These are phyloP conservation scores for Cenchrus purpureus DNA, from an alignment of 176 grass and related monocot species.

Conservation along the genomic window DNA sequence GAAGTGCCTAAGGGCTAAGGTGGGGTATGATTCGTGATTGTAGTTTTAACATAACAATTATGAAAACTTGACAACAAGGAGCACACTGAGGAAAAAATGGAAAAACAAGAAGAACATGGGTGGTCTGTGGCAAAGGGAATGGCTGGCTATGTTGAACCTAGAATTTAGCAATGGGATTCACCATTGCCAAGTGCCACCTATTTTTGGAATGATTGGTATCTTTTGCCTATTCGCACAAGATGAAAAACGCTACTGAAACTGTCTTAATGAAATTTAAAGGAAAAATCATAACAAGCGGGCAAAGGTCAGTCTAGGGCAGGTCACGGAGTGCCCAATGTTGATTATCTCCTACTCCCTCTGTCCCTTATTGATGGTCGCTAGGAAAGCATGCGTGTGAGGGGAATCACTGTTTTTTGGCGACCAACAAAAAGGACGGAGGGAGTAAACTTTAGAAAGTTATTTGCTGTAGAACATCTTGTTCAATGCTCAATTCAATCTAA, in stretches of 20 bases:
- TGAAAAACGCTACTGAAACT: neutral
- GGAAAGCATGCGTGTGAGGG: too few relatives aligned
- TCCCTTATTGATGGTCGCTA: too few relatives aligned
- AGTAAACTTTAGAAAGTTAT: neutral
- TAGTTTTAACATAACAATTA: neutral
- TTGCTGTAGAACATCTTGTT: neutral
- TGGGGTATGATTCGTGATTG: neutral
- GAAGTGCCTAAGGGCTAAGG: neutral
- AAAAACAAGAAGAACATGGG: neutral
- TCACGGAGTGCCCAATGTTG: neutral
- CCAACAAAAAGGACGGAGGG: too few relatives aligned
- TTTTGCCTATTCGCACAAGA: conserved; percentile 16
- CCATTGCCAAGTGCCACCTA: neutral
- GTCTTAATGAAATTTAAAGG: neutral
- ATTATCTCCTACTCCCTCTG: neutral
- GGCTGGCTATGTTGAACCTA: neutral
- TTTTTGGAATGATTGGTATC: conserved; percentile 25
- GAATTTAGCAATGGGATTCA: neutral
- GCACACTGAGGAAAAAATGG: neutral
- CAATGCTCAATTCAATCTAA: neutral
- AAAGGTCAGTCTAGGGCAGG: neutral
- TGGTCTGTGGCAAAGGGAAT: neutral
- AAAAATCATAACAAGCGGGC: neutral
- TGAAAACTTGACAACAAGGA: neutral
- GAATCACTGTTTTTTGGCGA: too few relatives aligned